Base-by-base conservation (phyloP, 495 filamentous ascomycete species). In the Hyaloscypha hepaticicola region DNA sequence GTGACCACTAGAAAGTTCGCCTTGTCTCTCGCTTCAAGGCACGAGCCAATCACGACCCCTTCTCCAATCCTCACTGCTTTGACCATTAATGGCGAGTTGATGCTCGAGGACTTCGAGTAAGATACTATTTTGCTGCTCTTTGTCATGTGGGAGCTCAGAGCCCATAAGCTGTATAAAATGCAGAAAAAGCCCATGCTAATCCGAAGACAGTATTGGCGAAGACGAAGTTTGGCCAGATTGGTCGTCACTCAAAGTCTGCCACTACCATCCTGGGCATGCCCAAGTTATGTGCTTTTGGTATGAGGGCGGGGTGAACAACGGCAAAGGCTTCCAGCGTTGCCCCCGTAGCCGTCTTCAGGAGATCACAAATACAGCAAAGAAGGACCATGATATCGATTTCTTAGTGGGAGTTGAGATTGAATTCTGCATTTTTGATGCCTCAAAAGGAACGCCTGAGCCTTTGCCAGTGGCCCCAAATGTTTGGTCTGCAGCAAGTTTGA, bases 381-480 rank as follows among this genome's bases (percentile, higher is more conserved):
- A 83, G 33, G 38, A 59, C 19, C 69, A 81, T 28, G 72, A 73
- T 24, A 65, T 81, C 2, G 71, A 66, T 1, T 82, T 92, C 48
- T 76, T 87, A 1, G 72, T 89, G 41, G 91, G 92, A 3, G 92
- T 92, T 70, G 92, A 95, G 74, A 85, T 92, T 34, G 91, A 95
- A 73, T 85, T 96, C 22, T 78, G 90, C 12, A 85, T 94, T 58
- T 72, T 94, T n/a, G 57, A 59, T 38, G 33, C 12, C 4, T 59
- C 57, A 12, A 38, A 59, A 33, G 57, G 29, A 14, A 71, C 19
- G 58, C 71, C 28, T 63, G 73, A 22, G 73, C 74, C 52, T 0
- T 70, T 69, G 31, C 69, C 75, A 53, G 60, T 61, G 34, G 52
- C 72, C 79, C 70, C 33, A 62, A 55, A 1, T 31, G 49, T 5